Conservation (phyloP, 2,329 filamentous ascomycete genomes). For the Trichoderma gracile region DNA sequence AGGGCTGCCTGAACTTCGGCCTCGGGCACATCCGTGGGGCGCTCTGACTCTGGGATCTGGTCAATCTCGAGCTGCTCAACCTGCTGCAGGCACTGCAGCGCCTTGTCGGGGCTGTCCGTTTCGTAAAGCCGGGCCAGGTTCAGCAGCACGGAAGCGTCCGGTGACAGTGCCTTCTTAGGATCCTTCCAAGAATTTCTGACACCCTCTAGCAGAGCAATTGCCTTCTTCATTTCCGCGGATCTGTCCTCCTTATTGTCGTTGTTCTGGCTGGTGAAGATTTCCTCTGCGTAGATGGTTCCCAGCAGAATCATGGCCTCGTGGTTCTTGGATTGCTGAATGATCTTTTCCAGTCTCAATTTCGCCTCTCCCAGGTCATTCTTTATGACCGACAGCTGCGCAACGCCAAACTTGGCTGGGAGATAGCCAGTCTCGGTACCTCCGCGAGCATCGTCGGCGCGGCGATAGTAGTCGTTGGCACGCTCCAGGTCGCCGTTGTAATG, state of each 20-base stretch:
- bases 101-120: constrained; percentile 80
- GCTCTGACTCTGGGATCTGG: constrained; percentile 70
- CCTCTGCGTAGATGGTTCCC: constrained; percentile 89
- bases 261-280: constrained; percentile 79
- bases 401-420: constrained; percentile 90
- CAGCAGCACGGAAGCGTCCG: constrained; percentile 84
- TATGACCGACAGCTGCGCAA: constrained; percentile 83
- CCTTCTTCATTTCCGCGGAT: constrained; percentile 79
- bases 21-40: constrained; percentile 59
- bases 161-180: constrained; percentile 75
- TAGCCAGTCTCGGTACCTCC: constrained; percentile 90
- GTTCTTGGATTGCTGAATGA: constrained; percentile 79
- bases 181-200: constrained; percentile 92
- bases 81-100: constrained; percentile 85
- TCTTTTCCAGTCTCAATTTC: constrained; percentile 91
- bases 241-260: constrained; percentile 82
- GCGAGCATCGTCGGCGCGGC: constrained; percentile 84
- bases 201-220: constrained; percentile 77
- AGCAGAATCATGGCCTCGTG: constrained; percentile 90
- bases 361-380: constrained; percentile 86
- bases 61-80: constrained; percentile 88
- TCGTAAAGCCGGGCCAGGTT: constrained; percentile 94
- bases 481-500: constrained; percentile 77
- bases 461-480: constrained; percentile 82
- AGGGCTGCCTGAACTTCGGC: constrained; percentile 61